Evolutionary conservation across 352 stramenopile genomes (phyloP).

Genomic region (Globisporangium carolinianum): DNA sequence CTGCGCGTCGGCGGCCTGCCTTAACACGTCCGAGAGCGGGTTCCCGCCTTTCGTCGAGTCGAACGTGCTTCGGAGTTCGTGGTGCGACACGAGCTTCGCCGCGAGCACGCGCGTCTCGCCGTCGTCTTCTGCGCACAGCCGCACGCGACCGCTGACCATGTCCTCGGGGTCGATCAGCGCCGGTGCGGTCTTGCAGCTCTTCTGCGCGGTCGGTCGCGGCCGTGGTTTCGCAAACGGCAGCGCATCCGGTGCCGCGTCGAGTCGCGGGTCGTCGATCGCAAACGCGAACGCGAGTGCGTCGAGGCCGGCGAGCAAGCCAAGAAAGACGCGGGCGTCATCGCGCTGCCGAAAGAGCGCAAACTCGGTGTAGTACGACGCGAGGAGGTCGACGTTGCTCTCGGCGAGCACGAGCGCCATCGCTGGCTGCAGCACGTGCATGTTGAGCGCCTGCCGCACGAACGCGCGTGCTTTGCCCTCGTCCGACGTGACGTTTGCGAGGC

Average conservation of each 20-base stretch:
- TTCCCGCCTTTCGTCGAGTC: constrained; percentile 71
- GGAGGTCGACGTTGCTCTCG: constrained; percentile 68
- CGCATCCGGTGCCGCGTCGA: constrained; percentile 55
- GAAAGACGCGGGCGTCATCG: constrained; percentile 73
- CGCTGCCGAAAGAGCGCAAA: constrained; percentile 71
- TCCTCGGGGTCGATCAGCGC: constrained; percentile 81
- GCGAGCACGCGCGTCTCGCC: constrained; percentile 58
- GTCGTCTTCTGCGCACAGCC: constrained; percentile 62
- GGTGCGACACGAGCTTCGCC: constrained; percentile 71
- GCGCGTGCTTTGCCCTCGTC: constrained; percentile 75
- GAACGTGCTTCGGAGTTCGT: constrained; percentile 63
- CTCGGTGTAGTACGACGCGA: constrained; percentile 78
- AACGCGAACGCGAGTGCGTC: constrained; percentile 76
- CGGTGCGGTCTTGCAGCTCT: constrained; percentile 43
- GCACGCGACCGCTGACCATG: constrained; percentile 70
- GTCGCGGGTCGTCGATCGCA: constrained; percentile 62
- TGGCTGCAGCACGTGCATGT: constrained; percentile 69
- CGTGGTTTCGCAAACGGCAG: constrained; percentile 70
- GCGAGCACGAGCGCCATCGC: constrained; percentile 64
- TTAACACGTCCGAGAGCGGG: constrained; percentile 62
- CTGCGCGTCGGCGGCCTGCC: constrained; percentile 46
- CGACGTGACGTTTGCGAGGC: constrained; percentile 55
- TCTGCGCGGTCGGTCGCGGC: constrained; percentile 37
- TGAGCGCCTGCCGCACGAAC: constrained; percentile 76
- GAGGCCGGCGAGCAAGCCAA: constrained; percentile 52